phyloP scores from a whole-genome alignment of 2,329 filamentous ascomycete genomes.

The Didymella keratinophila region DNA sequence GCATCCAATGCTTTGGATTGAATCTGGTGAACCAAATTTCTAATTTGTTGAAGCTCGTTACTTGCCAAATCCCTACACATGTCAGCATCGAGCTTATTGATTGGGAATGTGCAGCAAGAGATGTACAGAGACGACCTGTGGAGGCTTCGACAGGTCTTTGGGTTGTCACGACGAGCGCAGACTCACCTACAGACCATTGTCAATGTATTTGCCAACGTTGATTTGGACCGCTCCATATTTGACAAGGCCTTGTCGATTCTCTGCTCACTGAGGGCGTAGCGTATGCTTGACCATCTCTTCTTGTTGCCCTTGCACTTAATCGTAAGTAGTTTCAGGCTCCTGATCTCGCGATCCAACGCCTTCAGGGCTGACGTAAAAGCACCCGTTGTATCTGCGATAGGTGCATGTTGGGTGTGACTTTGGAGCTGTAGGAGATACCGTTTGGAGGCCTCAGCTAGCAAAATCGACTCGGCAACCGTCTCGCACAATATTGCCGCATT shows the following conservation, averaged over 20 bases:
- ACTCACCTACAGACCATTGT: neutral
- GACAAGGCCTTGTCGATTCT: neutral
- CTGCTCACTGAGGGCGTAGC: neutral
- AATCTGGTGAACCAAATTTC: neutral
- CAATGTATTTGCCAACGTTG: neutral
- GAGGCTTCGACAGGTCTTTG: neutral
- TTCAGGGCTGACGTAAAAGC: neutral
- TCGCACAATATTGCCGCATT: neutral
- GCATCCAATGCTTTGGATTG: neutral
- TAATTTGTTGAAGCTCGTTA: neutral
- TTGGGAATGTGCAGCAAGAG: no score
- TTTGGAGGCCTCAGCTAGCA: neutral
- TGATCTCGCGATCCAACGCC: neutral
- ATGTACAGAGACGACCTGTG: no score
- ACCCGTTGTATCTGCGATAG: neutral
- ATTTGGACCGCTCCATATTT: neutral
- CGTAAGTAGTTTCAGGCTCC: neutral
- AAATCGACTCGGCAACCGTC: neutral
- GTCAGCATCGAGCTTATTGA: neutral
- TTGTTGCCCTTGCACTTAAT: neutral
- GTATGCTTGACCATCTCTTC: neutral
- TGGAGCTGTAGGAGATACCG: neutral
- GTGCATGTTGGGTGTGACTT: neutral
- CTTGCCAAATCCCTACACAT: neutral
- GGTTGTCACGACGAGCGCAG: neutral